phyloP scores from a whole-genome alignment of 2,329 filamentous ascomycete genomes.

The Cladosporium sp. region DNA sequence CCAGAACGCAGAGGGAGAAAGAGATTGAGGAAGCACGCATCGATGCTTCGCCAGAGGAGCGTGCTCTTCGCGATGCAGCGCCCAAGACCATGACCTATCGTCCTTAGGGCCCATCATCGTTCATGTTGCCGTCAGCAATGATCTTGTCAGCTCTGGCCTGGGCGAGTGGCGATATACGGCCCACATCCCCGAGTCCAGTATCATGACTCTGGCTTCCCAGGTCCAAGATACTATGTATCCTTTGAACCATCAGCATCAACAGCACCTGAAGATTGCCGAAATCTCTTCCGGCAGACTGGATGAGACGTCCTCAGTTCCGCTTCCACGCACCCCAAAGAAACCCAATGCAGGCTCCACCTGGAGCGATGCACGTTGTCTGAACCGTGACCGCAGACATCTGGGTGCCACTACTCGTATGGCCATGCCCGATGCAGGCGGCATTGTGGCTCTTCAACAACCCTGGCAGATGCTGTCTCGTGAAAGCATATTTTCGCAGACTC shows the following conservation, averaged over 20 bases:
- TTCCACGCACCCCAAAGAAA: neutral
- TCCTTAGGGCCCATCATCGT: neutral
- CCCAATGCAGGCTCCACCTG: neutral
- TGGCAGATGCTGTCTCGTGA: neutral
- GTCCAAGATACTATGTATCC: neutral
- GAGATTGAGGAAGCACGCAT: slow-evolving; percentile 14
- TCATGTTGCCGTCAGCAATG: neutral
- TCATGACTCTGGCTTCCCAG: neutral
- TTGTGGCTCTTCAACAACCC: neutral
- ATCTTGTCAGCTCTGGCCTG: neutral
- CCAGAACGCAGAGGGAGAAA: slow-evolving; percentile 28
- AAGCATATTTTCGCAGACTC: too few species aligned
- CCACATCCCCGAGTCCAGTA: too few species aligned
- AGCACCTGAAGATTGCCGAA: neutral
- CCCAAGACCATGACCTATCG: slow-evolving; percentile 4
- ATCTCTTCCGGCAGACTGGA: too few species aligned
- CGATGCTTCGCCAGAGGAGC: slow-evolving; percentile 11
- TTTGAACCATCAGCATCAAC: neutral
- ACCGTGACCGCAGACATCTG: neutral
- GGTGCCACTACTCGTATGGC: neutral
- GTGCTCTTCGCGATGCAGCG: neutral
- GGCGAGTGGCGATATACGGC: too few species aligned
- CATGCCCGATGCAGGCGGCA: neutral
- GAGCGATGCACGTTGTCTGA: neutral
- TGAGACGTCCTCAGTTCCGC: too few species aligned